Evolutionary conservation across 495 filamentous ascomycete genomes (phyloP), one percentile per base, ranked within the genome.

Genomic region (Mytilinidion resinicola): DNA sequence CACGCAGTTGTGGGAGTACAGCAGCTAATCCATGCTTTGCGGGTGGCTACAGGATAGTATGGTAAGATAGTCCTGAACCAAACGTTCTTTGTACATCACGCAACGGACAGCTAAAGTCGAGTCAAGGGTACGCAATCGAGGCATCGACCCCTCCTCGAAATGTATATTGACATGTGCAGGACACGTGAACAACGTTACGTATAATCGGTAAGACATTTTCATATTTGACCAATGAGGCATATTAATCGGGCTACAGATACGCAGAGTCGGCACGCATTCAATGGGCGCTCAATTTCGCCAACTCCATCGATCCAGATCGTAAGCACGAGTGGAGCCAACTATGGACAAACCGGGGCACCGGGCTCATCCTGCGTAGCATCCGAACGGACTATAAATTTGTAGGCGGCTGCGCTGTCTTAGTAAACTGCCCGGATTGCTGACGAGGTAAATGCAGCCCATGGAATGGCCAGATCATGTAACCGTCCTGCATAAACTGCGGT

Each of bases 361-460:
- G 92, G 0, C 62, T 96, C 53, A 96, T 96, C 49, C 70, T 96
- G 66, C 77, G 82, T 65, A 87, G 84, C 53, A 89, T 98, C 51
- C 87, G 82, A 65, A 80, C 86, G 4, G 88, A 96, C 64, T 98
- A 87, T 68, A 96, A 96, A 75, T 95, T 96, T 77, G 90, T 96
- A 74, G 4, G 81, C 2, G 9, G 6, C 46, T 49, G 15, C 15
- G 15, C 39, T 42, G 11, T 17, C 46, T 19, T 49, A 25, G 9
- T 8, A 50, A 61, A 46, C 39, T 3, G 36, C 9, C 25, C 37
- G 38, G 0, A 36, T 53, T 41, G 33, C 50, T 55, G 38, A 42
- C 41, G n/a, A 43, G 17, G 3, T 46, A 9, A 11, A 51, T 8
- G 9, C 35, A 96, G 91, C 91, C 92, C 9, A 89, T 96, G 83